These are phyloP conservation scores for Zymoseptoria brevis DNA, from an alignment of 2,329 filamentous ascomycete species.

Conservation along the genomic window DNA sequence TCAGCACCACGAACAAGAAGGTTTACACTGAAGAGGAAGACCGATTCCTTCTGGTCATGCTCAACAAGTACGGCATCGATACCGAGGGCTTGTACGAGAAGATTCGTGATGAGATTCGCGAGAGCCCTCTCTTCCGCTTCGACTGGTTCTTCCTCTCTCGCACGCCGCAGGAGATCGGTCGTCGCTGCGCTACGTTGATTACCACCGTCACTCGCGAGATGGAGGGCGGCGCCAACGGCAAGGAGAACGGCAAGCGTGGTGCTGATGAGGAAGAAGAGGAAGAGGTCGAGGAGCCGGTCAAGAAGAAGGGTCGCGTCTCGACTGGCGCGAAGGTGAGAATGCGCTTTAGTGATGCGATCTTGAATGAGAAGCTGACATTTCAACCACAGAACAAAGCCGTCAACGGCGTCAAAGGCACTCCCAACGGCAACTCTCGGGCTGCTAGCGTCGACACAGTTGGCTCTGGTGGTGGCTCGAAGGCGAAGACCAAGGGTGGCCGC, in stretches of 20 bases:
- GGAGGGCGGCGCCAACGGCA: slow-evolving; percentile 50
- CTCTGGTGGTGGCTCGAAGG: slow-evolving; percentile 42
- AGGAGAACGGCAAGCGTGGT: slow-evolving; percentile 60
- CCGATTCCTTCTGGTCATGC: slow-evolving; percentile 83
- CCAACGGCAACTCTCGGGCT: slow-evolving; percentile 70
- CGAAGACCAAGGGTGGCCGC: slow-evolving; percentile 36
- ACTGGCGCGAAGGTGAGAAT: slow-evolving; percentile 58
- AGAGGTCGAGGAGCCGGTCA: slow-evolving; percentile 62
- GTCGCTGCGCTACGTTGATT: slow-evolving; percentile 86
- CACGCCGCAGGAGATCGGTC: slow-evolving; percentile 84
- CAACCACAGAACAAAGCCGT: slow-evolving; percentile 75
- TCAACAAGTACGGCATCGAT: slow-evolving; percentile 88
- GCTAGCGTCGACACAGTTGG: slow-evolving; percentile 77
- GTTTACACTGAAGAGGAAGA: slow-evolving; percentile 99
- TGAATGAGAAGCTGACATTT: slow-evolving; percentile 6
- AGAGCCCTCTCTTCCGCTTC: slow-evolving; percentile 90
- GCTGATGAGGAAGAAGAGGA: slow-evolving; percentile 80
- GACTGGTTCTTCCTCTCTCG: slow-evolving; percentile 99
- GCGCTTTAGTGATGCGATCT: no score
- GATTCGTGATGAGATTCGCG: slow-evolving; percentile 94
- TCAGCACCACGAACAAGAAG: slow-evolving; percentile 99
- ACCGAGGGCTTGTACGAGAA: slow-evolving; percentile 83
- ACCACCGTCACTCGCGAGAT: slow-evolving; percentile 94
- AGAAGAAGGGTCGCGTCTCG: slow-evolving; percentile 88
- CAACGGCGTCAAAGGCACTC: slow-evolving; percentile 77